A percentile compares a stretch with the other conserved stretches of the same genome.
Conservation (phyloP, 208 protist species). For the Trypanosoma congolense region DNA sequence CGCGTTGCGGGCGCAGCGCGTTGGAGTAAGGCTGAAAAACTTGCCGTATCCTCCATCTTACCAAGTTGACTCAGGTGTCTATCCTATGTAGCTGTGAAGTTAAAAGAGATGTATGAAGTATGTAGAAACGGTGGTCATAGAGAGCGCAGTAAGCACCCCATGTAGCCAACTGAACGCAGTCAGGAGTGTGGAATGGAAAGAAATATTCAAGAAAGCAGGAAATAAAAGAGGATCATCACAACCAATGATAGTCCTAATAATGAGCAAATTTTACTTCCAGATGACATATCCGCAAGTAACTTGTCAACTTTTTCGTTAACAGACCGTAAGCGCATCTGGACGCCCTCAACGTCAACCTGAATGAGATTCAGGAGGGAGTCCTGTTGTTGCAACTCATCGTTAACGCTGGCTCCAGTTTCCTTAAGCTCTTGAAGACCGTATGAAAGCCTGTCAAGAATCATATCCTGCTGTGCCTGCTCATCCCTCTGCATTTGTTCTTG, state of each 20-base stretch:
- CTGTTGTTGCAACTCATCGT: slow-evolving; percentile 68
- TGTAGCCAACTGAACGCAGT: too few species aligned
- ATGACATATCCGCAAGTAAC: slow-evolving; percentile 79
- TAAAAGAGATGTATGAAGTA: too few species aligned
- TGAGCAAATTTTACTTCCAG: slow-evolving; percentile 76
- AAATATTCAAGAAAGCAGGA: slow-evolving; percentile 11
- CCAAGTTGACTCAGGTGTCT: neutral
- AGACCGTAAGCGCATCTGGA: slow-evolving; percentile 58
- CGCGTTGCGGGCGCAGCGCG: slow-evolving; percentile 18
- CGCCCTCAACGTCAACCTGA: slow-evolving; percentile 52
- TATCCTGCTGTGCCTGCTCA: slow-evolving; percentile 64
- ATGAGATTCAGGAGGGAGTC: slow-evolving; percentile 61
- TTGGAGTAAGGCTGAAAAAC: slow-evolving; percentile 13
- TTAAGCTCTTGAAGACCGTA: slow-evolving; percentile 73
- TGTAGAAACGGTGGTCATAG: too few species aligned
- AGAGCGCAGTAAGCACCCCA: too few species aligned
- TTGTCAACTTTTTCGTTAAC: slow-evolving; percentile 83
- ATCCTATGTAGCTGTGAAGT: too few species aligned
- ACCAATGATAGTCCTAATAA: slow-evolving; percentile 28
- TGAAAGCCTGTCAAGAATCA: slow-evolving; percentile 66
- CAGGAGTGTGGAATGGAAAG: slow-evolving; percentile 2
- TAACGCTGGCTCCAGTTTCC: slow-evolving; percentile 74
- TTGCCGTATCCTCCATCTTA: slow-evolving; percentile 19
- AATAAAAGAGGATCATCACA: slow-evolving; percentile 12
- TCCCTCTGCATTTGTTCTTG: slow-evolving; percentile 59